Evolutionary conservation across 768 basidiomycete genomes (phyloP), one percentile per base, ranked within the genome.

Genomic region (Russula sp.): DNA sequence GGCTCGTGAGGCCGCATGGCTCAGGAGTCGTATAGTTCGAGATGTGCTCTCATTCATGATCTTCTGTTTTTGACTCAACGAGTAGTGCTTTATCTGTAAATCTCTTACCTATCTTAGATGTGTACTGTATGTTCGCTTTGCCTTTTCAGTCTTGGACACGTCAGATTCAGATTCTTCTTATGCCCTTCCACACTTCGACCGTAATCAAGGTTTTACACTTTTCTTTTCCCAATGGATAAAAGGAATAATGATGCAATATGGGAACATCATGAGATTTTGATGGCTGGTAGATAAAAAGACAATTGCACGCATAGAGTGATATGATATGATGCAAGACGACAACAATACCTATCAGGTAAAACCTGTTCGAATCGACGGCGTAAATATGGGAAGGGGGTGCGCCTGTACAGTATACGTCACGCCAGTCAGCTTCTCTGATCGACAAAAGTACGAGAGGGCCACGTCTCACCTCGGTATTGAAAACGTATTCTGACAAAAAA

Each of bases 401-500:
- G 83, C 87, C 84, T 87, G 67, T 28, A 40, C 42, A 52, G 67
- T 28, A 40, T 48, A 52, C 8, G 38, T 40, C 38, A 40, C 6
- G 16, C 40, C 56, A 16, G 63, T 22, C 32, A 16, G 26, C 24
- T 49, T 49, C 9, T 10, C 49, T 49, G 22, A 63, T 26, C 38
- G 34, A 28, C 52, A n/a, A 60, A 30, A 22, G 65, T 56, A 32
- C 54, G 32, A 54, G 22, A 34, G 34, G n/a, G 14, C 42, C 30
- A 34, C 2, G 34, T 10, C 59, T 61, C 67, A 89, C 89, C 81
- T 98, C 95, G 1, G 95, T 97, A 70, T 96, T 97, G 76, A 97
- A 91, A 9, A 97, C 92, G 70, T 88, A 87, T 72, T 86, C 90
- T 92, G 67, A 7, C 9, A 20, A 40, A 8, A 26, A 30, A 44